phyloP scores from a whole-genome alignment of 2,329 filamentous ascomycete genomes.

The Pseudocercospora musae region DNA sequence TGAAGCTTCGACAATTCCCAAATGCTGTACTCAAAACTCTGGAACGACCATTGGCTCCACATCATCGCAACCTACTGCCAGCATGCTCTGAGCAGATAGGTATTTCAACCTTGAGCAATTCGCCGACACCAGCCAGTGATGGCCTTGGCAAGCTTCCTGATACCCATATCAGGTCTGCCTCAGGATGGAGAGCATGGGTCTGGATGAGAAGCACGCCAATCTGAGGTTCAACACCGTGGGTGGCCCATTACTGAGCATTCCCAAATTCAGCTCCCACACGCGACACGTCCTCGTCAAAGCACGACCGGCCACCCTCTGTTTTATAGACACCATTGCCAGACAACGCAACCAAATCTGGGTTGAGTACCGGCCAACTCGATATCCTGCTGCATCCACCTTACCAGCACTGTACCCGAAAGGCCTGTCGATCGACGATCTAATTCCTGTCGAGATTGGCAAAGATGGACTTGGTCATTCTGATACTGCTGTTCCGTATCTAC shows the following conservation, averaged over 20 bases:
- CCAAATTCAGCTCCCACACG: neutral
- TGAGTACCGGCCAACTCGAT: slow-evolving; percentile 23
- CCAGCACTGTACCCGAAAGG: slow-evolving; percentile 34
- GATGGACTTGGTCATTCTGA: neutral
- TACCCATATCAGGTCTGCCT: slow-evolving; percentile 4
- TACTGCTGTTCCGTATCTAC: slow-evolving; percentile 12
- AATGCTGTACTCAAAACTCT: slow-evolving; percentile 7
- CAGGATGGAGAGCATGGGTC: slow-evolving; percentile 18
- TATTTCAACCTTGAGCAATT: neutral
- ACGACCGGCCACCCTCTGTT: slow-evolving; percentile 29
- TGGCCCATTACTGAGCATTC: neutral
- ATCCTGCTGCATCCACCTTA: slow-evolving; percentile 29
- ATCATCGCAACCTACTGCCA: slow-evolving; percentile 15
- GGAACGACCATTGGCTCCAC: slow-evolving; percentile 18
- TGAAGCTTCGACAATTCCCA: slow-evolving; percentile 13
- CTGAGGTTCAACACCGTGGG: slow-evolving; percentile 16
- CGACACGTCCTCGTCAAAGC: neutral
- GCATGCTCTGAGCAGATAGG: slow-evolving; percentile 18
- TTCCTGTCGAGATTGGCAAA: slow-evolving; percentile 18
- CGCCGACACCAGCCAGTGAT: neutral
- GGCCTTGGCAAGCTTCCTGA: neutral
- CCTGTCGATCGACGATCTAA: slow-evolving; percentile 35
- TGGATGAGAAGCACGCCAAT: slow-evolving; percentile 21
- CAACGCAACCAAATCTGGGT: slow-evolving; percentile 35
- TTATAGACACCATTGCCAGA: slow-evolving; percentile 38